Evolutionary conservation across 2,329 filamentous ascomycete species (phyloP).

Genomic region (Xenosphaeropsis pyriputrescens): DNA sequence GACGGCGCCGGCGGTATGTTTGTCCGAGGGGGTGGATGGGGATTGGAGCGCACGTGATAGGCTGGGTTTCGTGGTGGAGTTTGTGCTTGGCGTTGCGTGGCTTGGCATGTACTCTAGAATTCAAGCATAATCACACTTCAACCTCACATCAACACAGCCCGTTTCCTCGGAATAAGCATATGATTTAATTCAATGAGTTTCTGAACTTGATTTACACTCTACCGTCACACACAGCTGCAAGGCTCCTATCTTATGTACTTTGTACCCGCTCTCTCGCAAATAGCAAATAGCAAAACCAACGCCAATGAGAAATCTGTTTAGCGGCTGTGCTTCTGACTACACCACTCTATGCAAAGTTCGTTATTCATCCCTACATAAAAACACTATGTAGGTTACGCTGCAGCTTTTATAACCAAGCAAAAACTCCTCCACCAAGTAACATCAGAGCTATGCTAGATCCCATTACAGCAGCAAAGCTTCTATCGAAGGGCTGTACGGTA

Average conservation of each 20-base stretch:
- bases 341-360: neutral
- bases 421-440: conserved; percentile 13
- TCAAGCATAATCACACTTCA: too few species aligned
- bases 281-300: neutral
- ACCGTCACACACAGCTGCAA: neutral
- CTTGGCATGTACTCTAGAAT: too few species aligned
- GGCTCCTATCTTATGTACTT: neutral
- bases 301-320: neutral
- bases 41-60: too few species aligned
- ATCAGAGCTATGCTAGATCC: conserved; percentile 7
- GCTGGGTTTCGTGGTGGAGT: too few species aligned
- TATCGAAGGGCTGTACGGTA: conserved; percentile 12
- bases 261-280: neutral
- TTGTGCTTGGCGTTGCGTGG: too few species aligned
- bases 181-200: too few species aligned
- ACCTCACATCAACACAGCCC: too few species aligned
- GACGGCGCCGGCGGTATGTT: too few species aligned
- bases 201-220: neutral
- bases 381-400: neutral
- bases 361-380: neutral
- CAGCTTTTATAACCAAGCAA: conserved; percentile 9
- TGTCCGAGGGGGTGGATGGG: too few species aligned
- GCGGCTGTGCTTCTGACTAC: neutral
- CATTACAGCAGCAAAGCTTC: conserved; percentile 10
- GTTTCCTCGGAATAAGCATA: too few species aligned